Evolutionary conservation across 2,329 filamentous ascomycete genomes (phyloP).

Genomic region (Aspergillus phoenicis): DNA sequence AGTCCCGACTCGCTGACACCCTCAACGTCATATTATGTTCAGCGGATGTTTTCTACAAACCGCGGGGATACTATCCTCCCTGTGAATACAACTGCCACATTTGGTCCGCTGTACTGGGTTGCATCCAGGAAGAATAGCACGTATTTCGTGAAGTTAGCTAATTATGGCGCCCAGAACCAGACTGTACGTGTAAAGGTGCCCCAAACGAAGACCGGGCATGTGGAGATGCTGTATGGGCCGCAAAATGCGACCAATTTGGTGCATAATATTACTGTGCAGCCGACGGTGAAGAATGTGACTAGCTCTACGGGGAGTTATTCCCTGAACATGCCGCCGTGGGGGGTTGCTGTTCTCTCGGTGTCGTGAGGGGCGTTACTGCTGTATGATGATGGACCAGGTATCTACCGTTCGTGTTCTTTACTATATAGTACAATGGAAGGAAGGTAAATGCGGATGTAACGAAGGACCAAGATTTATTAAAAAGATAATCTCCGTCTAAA

Average conservation of each 20-base stretch:
- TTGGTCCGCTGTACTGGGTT: conserved; percentile 41
- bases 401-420: no score
- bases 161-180: conserved; percentile 29
- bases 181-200: conserved; percentile 32
- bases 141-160: conserved; percentile 36
- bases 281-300: conserved; percentile 17
- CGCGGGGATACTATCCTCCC: conserved; percentile 35
- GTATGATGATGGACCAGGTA: no score
- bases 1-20: conserved; percentile 31
- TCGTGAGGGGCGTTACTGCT: conserved; percentile 10
- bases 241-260: conserved; percentile 25
- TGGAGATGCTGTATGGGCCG: conserved; percentile 29
- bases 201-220: conserved; percentile 21
- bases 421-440: no score
- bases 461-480: no score
- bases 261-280: conserved; percentile 21
- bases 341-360: conserved; percentile 28
- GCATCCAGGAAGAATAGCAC: conserved; percentile 27
- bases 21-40: conserved; percentile 40
- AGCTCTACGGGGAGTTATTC: conserved; percentile 21
- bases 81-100: conserved; percentile 28
- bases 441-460: no score
- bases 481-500: background rate
- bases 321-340: conserved; percentile 29
- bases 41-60: conserved; percentile 39